Evolutionary conservation across 2,329 filamentous ascomycete genomes (phyloP).

Genomic region (Zasmidium cellare): DNA sequence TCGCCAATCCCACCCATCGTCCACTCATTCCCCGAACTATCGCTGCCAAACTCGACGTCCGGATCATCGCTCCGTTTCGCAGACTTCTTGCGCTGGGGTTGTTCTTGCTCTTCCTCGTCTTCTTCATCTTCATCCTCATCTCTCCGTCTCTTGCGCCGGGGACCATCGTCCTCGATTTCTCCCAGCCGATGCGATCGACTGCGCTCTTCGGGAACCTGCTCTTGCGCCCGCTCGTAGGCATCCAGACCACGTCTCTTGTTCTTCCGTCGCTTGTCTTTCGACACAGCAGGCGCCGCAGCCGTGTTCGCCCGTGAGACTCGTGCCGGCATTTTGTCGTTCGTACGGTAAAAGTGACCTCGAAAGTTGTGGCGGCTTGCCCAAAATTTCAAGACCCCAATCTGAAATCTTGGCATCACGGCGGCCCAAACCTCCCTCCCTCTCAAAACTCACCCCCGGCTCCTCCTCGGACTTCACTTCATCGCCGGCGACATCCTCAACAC

Average conservation of each 20-base stretch:
- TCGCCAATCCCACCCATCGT: slow-evolving; percentile 66
- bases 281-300: slow-evolving; percentile 26
- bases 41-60: slow-evolving; percentile 71
- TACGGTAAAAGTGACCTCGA: neutral
- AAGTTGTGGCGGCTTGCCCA: neutral
- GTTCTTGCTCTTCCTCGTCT: slow-evolving; percentile 40
- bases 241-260: slow-evolving; percentile 58
- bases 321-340: slow-evolving; percentile 43
- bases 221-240: slow-evolving; percentile 65
- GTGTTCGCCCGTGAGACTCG: slow-evolving; percentile 40
- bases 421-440: slow-evolving; percentile 1
- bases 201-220: slow-evolving; percentile 54
- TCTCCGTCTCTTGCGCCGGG: slow-evolving; percentile 42
- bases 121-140: slow-evolving; percentile 53
- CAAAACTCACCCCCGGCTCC: slow-evolving; percentile 3
- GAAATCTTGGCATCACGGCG: slow-evolving; percentile 15
- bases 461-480: slow-evolving; percentile 8
- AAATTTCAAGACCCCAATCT: neutral
- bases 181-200: slow-evolving; percentile 58
- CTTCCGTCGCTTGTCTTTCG: slow-evolving; percentile 39
- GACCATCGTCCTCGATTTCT: slow-evolving; percentile 47
- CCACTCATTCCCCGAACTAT: slow-evolving; percentile 86
- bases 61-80: slow-evolving; percentile 34
- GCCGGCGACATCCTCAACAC: neutral
- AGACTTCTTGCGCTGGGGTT: slow-evolving; percentile 34